Percentiles rank a stretch among this genome's conserved stretches.
Conservation (phyloP, 257 asterid species). For the Prunella vulgaris region DNA sequence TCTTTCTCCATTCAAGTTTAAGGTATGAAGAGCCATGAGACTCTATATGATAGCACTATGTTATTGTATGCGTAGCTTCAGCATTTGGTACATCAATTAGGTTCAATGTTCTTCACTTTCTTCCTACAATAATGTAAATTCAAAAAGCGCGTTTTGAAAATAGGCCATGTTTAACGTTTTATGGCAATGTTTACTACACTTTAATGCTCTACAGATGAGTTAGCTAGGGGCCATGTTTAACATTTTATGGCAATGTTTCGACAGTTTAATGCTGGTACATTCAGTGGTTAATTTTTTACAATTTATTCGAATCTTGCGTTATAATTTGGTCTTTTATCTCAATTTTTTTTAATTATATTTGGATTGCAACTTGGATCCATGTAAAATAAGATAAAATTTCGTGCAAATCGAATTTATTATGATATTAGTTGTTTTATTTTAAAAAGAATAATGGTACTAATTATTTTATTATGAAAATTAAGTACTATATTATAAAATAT, state of each 20-base stretch:
- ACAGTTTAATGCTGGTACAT: background rate
- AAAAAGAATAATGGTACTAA: too few species aligned
- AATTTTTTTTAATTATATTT: background rate
- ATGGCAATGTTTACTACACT: background rate
- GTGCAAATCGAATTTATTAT: too few species aligned
- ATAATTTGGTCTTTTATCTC: background rate
- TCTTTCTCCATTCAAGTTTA: background rate
- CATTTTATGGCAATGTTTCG: background rate
- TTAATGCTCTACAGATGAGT: background rate
- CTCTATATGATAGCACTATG: background rate
- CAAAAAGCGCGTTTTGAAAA: background rate
- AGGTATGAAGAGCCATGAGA: background rate
- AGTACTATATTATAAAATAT: too few species aligned
- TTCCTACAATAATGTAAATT: background rate
- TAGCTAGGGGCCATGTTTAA: background rate
- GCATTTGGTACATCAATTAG: background rate
- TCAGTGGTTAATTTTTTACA: too few species aligned
- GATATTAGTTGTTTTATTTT: too few species aligned
- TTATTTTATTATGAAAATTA: too few species aligned
- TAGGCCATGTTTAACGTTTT: background rate
- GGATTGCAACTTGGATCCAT: background rate
- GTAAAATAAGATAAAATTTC: too few species aligned
- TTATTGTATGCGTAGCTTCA: background rate
- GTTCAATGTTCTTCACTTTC: background rate
- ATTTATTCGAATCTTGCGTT: background rate